Percentiles rank a stretch among this genome's conserved stretches.
phyloP scores from a whole-genome alignment of 2,329 filamentous ascomycete species.

The Botrytis galanthina region DNA sequence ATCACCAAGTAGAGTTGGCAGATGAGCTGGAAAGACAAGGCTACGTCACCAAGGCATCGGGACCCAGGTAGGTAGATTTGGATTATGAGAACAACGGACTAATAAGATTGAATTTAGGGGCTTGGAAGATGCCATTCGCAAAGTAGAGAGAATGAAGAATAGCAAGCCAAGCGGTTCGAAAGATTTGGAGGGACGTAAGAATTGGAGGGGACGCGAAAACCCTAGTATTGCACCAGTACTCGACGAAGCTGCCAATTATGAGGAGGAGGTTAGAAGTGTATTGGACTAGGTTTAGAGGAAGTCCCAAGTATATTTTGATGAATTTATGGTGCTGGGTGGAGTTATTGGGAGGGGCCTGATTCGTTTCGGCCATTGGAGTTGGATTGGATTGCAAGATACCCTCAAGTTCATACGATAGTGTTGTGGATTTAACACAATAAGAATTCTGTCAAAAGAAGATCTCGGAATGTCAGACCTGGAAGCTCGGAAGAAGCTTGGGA shows the following conservation, averaged over 20 bases:
- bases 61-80: slow-evolving; percentile 28
- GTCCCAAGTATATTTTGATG: background rate
- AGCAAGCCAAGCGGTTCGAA: slow-evolving; percentile 1
- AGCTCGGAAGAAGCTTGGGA: background rate
- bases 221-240: slow-evolving; percentile 29
- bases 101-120: slow-evolving; percentile 20
- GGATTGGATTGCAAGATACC: slow-evolving; percentile 10
- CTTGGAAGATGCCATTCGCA: slow-evolving; percentile 28
- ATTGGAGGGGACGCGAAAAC: slow-evolving; percentile 26
- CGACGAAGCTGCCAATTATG: slow-evolving; percentile 32
- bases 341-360: background rate
- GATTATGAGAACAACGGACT: background rate
- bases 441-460: background rate
- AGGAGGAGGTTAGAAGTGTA: slow-evolving; percentile 29
- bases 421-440: background rate
- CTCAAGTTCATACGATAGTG: background rate
- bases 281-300: slow-evolving; percentile 25
- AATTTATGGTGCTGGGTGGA: background rate
- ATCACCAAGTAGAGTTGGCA: slow-evolving; percentile 89
- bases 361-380: slow-evolving; percentile 3
- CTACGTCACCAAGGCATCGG: slow-evolving; percentile 58
- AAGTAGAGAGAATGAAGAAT: slow-evolving; percentile 24
- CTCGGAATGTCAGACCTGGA: background rate
- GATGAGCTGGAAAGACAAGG: slow-evolving; percentile 69
- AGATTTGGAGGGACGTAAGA: slow-evolving; percentile 16